Evolutionary conservation across 495 filamentous ascomycete species (phyloP).

Genomic region (Amniculicola lignicola): DNA sequence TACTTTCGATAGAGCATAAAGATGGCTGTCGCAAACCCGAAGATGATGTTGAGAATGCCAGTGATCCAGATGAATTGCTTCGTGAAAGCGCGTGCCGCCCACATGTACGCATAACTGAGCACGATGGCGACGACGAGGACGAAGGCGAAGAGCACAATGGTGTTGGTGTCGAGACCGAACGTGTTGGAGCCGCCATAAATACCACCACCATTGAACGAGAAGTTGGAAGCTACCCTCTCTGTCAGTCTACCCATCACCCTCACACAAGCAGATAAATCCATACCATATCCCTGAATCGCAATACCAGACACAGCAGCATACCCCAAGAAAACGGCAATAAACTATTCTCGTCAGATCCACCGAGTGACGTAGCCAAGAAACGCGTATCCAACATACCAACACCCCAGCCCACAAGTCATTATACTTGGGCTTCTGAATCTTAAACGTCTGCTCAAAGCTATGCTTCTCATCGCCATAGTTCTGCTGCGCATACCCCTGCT

Average conservation of each 20-base stretch:
- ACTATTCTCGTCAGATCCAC: constrained; percentile 42
- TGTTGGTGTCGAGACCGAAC: constrained; percentile 76
- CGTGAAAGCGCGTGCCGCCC: constrained; percentile 73
- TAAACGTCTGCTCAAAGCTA: constrained; percentile 75
- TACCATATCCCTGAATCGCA: constrained; percentile 70
- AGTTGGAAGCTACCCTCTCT: constrained; percentile 33
- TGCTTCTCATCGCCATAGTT: constrained; percentile 44
- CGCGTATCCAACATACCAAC: constrained; percentile 49
- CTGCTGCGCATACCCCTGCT: constrained; percentile 4
- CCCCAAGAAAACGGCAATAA: constrained; percentile 69
- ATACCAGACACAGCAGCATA: constrained; percentile 76
- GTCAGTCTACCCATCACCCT: too few relatives aligned
- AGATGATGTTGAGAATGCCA: constrained; percentile 38
- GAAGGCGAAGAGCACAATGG: constrained; percentile 78
- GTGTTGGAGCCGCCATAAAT: constrained; percentile 66
- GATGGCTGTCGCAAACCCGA: constrained; percentile 65
- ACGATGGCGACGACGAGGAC: constrained; percentile 67
- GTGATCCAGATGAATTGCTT: constrained; percentile 78
- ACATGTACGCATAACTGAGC: constrained; percentile 72
- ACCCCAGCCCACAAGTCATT: constrained; percentile 87
- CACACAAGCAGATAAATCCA: too few relatives aligned
- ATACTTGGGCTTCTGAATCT: constrained; percentile 75
- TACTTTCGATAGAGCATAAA: constrained; percentile 65
- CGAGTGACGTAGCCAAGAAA: too few relatives aligned
- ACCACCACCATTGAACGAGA: constrained; percentile 65